Conservation (phyloP, 2,329 filamentous ascomycete species). For the Colletotrichum tanaceti region DNA sequence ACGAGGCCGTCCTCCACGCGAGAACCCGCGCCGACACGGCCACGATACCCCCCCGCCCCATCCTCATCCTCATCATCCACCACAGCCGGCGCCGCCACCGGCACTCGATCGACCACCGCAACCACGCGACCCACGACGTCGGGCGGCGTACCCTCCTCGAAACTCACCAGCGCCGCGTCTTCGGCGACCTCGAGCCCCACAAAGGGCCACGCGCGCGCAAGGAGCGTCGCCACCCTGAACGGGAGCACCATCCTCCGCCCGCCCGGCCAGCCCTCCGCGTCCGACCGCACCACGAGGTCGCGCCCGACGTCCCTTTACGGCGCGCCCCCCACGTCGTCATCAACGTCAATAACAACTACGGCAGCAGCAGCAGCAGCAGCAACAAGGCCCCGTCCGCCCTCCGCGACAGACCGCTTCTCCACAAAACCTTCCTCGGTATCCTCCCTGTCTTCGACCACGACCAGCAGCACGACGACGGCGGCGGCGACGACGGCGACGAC, state of each 20-base stretch:
- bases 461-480: not conserved
- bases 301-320: constrained; percentile 34
- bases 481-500: constrained; percentile 28
- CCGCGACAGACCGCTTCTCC: constrained; percentile 15
- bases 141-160: constrained; percentile 43
- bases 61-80: constrained; percentile 38
- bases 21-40: constrained; percentile 2
- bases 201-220: constrained; percentile 52
- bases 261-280: constrained; percentile 45
- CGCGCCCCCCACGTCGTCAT: constrained; percentile 11
- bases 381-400: constrained; percentile 20
- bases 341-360: not conserved
- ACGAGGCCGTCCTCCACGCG: constrained; percentile 27
- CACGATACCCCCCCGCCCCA: constrained; percentile 24
- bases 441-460: constrained; percentile 13
- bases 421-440: constrained; percentile 15
- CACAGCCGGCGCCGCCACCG: constrained; percentile 33
- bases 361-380: constrained; percentile 1
- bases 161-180: constrained; percentile 3
- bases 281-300: constrained; percentile 39
- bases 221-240: constrained; percentile 54
- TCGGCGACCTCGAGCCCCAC: constrained; percentile 37
- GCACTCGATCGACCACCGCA: constrained; percentile 27
- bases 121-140: constrained; percentile 46
- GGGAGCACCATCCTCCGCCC: constrained; percentile 55